Conservation (phyloP, 2,329 filamentous ascomycete species). For the Waltergamsia citrina region DNA sequence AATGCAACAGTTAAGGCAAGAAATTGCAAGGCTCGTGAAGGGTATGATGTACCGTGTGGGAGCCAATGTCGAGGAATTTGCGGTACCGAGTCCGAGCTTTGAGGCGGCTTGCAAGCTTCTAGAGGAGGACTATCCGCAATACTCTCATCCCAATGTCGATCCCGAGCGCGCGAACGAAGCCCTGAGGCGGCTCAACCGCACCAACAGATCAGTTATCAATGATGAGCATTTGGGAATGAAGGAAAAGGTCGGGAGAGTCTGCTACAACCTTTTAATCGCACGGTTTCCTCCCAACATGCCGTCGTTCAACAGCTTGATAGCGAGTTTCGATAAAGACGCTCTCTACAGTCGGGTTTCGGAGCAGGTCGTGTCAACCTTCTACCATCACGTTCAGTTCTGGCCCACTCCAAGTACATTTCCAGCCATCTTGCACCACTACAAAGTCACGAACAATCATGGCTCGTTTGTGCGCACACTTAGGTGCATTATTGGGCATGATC, state of each 20-base stretch:
- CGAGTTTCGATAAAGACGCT: conserved; percentile 48
- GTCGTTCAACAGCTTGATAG: conserved; percentile 62
- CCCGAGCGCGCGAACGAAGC: conserved; percentile 13
- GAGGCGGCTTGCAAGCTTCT: conserved; percentile 16
- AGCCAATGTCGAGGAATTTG: conserved; percentile 3
- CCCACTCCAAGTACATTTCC: conserved; percentile 39
- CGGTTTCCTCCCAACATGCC: conserved; percentile 52
- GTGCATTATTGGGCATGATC: conserved; percentile 34
- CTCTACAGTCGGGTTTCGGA: conserved; percentile 34
- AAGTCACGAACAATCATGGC: conserved; percentile 25
- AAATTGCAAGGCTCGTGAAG: conserved; percentile 15
- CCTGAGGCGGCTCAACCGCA: conserved; percentile 16
- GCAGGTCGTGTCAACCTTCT: conserved; percentile 41
- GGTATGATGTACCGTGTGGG: conserved; percentile 17
- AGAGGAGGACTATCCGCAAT: conserved; percentile 8
- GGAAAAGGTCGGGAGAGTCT: conserved; percentile 31
- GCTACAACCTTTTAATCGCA: conserved; percentile 58
- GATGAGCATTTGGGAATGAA: conserved; percentile 14
- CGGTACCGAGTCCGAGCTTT: conserved; percentile 15
- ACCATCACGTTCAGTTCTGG: conserved; percentile 29
- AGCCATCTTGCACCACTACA: conserved; percentile 42
- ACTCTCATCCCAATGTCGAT: conserved; percentile 18
- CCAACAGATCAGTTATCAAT: conserved; percentile 17
- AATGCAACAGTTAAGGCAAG: conserved; percentile 14
- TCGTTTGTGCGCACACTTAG: conserved; percentile 34